Evolutionary conservation across 805 yeast genomes (phyloP), one percentile per base, ranked within the genome.

Genomic region (Metschnikowia santaceciliae): DNA sequence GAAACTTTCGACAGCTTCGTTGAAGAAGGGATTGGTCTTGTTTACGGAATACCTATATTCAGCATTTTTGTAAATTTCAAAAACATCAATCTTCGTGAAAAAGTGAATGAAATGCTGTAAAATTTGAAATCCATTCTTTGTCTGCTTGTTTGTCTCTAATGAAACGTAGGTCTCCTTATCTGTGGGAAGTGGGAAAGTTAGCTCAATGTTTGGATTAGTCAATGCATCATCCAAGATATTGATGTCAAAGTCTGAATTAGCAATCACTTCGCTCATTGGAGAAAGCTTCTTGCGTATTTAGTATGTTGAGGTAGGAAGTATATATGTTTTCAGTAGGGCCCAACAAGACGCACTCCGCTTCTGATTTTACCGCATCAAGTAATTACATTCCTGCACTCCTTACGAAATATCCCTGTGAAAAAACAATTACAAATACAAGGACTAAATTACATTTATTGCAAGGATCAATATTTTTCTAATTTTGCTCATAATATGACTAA

Each of bases 131-230:
- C 65, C 63, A 6, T 54, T 55, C 30, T 56, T 48, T 4, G 63
- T 57, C 30, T 65, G 62, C 34, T 63, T 65, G 56, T 71, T 71
- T 13, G 62, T 68, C 6, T 62, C 64, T 11, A 69, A 47, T 14
- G 61, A 55, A 23, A 71, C 58, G 42, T 62, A 63, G 2, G 70
- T 60, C 8, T 65, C 69, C 36, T 63, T 54, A 53, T 71, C 75
- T 11, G 63, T 63, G 5, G 78, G 77, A 19, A 73, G 60, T 1
- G 78, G 78, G 51, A 72, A 71, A 10, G 68, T 54, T 10, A 72
- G 61, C 4, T 61, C 66, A 26, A 74, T 61, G 41, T 60, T 60
- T 17, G 76, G 76, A 2, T 55, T 37, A 1, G 54, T 44, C 15
- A 65, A 58, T 0, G 72, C 68, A 57, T 69, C 63, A 8, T 71